These are phyloP conservation scores for Paecilomyces formosus DNA, from an alignment of 2,329 filamentous ascomycete genomes.

Conservation along the genomic window DNA sequence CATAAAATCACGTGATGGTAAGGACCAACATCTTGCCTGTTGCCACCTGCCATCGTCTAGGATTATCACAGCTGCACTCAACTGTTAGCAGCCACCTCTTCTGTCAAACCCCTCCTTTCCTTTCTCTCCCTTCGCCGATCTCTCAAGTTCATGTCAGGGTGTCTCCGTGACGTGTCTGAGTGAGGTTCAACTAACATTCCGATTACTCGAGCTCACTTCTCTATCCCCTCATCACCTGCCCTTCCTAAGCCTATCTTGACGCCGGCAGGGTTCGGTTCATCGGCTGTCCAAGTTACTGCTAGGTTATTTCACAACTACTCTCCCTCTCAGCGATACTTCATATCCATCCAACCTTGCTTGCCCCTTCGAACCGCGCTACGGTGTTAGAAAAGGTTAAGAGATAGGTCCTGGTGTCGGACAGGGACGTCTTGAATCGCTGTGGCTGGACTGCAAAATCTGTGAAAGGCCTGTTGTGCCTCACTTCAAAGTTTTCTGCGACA, in stretches of 20 bases:
- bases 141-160: neutral
- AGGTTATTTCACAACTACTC: neutral
- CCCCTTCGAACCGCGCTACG: neutral
- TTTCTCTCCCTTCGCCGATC: neutral
- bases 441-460: neutral
- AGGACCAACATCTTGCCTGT: neutral
- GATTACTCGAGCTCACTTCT: neutral
- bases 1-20: neutral
- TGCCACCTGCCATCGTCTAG: neutral
- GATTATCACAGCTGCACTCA: neutral
- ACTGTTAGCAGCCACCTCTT: neutral
- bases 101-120: neutral
- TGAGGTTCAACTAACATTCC: neutral
- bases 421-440: neutral
- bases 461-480: neutral
- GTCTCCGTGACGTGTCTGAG: neutral
- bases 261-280: neutral
- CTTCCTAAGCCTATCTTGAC: neutral
- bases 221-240: neutral
- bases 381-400: neutral
- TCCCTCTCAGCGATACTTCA: neutral
- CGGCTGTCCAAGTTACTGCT: neutral
- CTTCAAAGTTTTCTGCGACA: constrained; percentile 8
- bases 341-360: neutral
- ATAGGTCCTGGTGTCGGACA: neutral